Base-by-base conservation (phyloP, 306 rosid genomes). In the Inga leiocalycina region DNA sequence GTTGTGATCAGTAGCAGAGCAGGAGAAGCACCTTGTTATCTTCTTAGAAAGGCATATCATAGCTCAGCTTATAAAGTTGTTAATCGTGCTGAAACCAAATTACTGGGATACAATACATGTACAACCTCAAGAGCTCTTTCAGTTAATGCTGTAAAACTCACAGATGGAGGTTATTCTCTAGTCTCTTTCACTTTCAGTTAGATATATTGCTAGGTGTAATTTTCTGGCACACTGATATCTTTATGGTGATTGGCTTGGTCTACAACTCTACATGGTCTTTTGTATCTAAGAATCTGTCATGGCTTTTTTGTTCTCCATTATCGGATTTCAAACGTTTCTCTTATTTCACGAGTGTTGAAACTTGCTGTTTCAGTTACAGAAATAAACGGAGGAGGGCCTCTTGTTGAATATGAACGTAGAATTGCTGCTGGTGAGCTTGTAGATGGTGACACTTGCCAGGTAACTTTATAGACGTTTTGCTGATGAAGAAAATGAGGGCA, bases 391-490 rank as follows among this genome's bases (percentile, higher is more conserved):
- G 91, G 85, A 13, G 99, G 99, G 73, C 99, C 99, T 52, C 97
- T 96, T 79, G 92, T 96, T 70, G 99, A 96, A 88, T 96, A 96
- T 82, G 98, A 91, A 88, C 87, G 97, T 79, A 87, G 97, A 89
- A 94, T 92, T 87, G 89, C 91, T 10, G 80, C 62, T 1, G 97
- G 98, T 30, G 98, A 92, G 75, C 97, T 96, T 75, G 89, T 83
- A 75, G 98, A 94, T 45, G 99, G 99, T 15, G 99, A 96, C 86
- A 82, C 78, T 67, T 91, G 87, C 82, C 99, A 96, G 99, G 99
- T 96, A 89, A 56, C 34, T 16, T 34, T 22, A 44, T 51, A 74
- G 46, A 46, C 35, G 54, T 82, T 61, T 57, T 52, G 7, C 64
- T 57, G 64, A n/a, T 57, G 64, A 57, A 57, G 11, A 57, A 57